A percentile compares a stretch with the other conserved stretches of the same genome.
phyloP scores from a whole-genome alignment of 139 green algal species.

The Chlorella sp. region DNA sequence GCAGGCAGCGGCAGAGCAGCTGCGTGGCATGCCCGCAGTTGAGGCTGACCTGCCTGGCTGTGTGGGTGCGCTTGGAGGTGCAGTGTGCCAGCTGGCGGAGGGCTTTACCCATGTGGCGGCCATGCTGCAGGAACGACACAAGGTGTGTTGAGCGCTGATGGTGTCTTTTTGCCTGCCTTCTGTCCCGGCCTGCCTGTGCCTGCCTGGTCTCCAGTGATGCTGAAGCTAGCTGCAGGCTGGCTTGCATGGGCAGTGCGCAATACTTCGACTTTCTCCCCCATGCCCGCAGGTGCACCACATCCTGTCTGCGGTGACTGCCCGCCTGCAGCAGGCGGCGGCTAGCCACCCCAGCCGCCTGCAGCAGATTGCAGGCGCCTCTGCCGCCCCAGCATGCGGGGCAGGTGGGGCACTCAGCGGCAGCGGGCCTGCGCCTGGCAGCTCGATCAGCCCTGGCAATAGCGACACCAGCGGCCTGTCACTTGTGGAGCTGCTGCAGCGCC shows the following conservation, averaged over 20 bases:
- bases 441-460: neutral
- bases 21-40: neutral
- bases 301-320: slow-evolving; percentile 13
- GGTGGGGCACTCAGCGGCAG: neutral
- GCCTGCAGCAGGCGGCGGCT: slow-evolving; percentile 1
- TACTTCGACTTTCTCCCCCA: neutral
- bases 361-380: neutral
- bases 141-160: neutral
- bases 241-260: neutral
- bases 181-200: neutral
- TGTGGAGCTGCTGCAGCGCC: slow-evolving; percentile 23
- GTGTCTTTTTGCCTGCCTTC: neutral
- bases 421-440: neutral
- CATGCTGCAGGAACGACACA: slow-evolving; percentile 22
- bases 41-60: slow-evolving; percentile 5
- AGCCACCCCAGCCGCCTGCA: slow-evolving; percentile 21
- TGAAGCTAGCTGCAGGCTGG: too few species aligned
- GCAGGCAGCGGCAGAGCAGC: neutral
- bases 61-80: neutral
- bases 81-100: slow-evolving; percentile 5
- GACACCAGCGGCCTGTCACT: neutral
- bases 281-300: slow-evolving; percentile 22
- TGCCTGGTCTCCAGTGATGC: too few species aligned
- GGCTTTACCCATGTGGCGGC: neutral
- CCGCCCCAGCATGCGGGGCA: too few species aligned